Evolutionary conservation across 2,329 filamentous ascomycete species (phyloP).

Genomic region (Cladobotryum mycophilum): DNA sequence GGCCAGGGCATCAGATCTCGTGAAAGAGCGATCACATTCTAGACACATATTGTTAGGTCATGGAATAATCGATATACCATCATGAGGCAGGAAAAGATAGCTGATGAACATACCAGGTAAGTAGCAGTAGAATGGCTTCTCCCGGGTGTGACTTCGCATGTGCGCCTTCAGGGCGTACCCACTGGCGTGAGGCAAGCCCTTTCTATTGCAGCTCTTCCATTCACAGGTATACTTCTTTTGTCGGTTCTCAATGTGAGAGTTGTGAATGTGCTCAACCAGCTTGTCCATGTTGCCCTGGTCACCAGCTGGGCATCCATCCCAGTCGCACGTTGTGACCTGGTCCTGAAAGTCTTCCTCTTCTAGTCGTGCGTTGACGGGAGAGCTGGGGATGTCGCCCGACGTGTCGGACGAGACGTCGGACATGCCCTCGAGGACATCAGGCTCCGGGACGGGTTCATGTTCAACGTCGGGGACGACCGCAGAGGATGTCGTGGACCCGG

Average conservation of each 20-base stretch:
- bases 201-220: constrained; percentile 84
- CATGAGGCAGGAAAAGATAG: neutral
- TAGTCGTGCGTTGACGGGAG: constrained; percentile 57
- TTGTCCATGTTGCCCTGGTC: constrained; percentile 76
- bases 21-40: constrained; percentile 98
- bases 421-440: constrained; percentile 50
- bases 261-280: constrained; percentile 78
- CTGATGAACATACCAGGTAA: constrained; percentile 62
- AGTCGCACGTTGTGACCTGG: constrained; percentile 71
- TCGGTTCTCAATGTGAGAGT: constrained; percentile 86
- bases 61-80: neutral
- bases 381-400: constrained; percentile 74
- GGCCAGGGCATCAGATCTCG: constrained; percentile 86
- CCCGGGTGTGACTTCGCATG: constrained; percentile 94
- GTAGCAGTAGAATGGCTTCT: constrained; percentile 97
- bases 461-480: constrained; percentile 37
- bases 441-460: constrained; percentile 40
- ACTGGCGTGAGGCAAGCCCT: constrained; percentile 86
- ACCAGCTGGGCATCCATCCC: constrained; percentile 66
- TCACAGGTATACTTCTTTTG: constrained; percentile 99
- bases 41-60: constrained; percentile 16
- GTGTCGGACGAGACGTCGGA: constrained; percentile 85
- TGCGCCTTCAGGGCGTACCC: constrained; percentile 95
- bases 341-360: constrained; percentile 72
- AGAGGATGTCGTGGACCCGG: constrained; percentile 40